Evolutionary conservation across 192 early-diverging fungal species (phyloP).

Genomic region (Endogone sp.): DNA sequence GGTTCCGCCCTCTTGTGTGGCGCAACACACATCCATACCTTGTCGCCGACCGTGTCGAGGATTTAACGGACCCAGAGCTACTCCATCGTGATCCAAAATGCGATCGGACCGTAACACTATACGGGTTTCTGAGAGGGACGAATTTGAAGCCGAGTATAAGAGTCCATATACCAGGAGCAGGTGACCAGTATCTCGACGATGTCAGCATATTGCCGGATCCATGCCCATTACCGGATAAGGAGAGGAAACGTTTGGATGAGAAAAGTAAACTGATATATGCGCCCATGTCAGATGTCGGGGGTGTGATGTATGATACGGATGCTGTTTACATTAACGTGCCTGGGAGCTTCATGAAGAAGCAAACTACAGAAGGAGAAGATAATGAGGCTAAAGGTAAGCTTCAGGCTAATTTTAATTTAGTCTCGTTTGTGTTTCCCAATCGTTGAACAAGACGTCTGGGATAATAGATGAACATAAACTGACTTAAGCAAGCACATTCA

Average conservation of each 20-base stretch:
- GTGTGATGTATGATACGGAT: constrained; percentile 99
- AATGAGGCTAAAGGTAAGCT: constrained; percentile 14
- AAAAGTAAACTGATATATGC: constrained; percentile 96
- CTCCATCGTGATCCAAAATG: constrained; percentile 76
- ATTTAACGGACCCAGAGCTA: constrained; percentile 89
- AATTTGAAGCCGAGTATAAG: constrained; percentile 84
- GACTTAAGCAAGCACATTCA: background rate
- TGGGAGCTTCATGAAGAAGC: constrained; percentile 69
- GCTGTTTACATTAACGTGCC: constrained; percentile 98
- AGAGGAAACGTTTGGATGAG: constrained; percentile 83
- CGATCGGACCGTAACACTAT: constrained; percentile 90
- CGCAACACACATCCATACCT: constrained; percentile 97
- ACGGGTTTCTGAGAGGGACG: constrained; percentile 94
- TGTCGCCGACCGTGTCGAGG: constrained; percentile 95
- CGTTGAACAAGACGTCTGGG: too few species aligned
- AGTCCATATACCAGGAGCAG: constrained; percentile 95
- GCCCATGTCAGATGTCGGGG: constrained; percentile 97
- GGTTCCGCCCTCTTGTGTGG: constrained; percentile 96
- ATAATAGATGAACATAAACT: background rate
- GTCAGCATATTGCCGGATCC: constrained; percentile 85
- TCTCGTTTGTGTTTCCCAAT: too few species aligned
- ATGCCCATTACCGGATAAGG: constrained; percentile 96
- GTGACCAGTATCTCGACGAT: constrained; percentile 77
- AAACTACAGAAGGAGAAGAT: constrained; percentile 30
- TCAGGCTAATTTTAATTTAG: background rate